Conservation (phyloP, 2,329 filamentous ascomycete species). For the Stagonosporopsis chrysanthemi region DNA sequence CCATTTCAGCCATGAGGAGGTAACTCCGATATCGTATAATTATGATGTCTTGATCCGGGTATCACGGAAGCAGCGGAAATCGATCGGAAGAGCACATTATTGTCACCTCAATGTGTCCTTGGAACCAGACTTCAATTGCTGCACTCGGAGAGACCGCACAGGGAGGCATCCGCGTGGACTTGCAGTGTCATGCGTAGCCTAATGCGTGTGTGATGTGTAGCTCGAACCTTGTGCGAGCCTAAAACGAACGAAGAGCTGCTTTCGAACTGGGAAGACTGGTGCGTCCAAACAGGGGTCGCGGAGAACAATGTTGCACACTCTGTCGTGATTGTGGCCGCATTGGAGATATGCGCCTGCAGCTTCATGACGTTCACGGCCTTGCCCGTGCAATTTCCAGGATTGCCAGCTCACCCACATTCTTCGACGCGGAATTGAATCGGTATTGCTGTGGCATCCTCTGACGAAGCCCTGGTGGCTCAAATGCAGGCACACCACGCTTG, state of each 20-base stretch:
- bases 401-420: background rate
- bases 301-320: conserved; percentile 6
- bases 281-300: background rate
- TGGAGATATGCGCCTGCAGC: background rate
- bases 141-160: background rate
- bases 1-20: conserved; percentile 9
- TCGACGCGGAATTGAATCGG: background rate
- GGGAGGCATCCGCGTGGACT: conserved; percentile 2
- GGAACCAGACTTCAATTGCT: background rate
- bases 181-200: background rate
- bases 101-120: background rate
- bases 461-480: background rate
- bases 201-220: conserved; percentile 1
- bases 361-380: background rate
- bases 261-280: background rate
- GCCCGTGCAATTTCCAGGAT: background rate
- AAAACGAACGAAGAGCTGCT: conserved; percentile 10
- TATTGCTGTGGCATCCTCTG: background rate
- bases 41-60: conserved; percentile 12
- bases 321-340: background rate
- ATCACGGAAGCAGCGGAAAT: conserved; percentile 8
- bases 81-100: background rate
- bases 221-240: conserved; percentile 8
- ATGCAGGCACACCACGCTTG: conserved; percentile 6
- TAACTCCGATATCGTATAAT: conserved; percentile 8